These are phyloP conservation scores for Selaginella tamariscina DNA, from an alignment of 75 land plant species.

Conservation along the genomic window DNA sequence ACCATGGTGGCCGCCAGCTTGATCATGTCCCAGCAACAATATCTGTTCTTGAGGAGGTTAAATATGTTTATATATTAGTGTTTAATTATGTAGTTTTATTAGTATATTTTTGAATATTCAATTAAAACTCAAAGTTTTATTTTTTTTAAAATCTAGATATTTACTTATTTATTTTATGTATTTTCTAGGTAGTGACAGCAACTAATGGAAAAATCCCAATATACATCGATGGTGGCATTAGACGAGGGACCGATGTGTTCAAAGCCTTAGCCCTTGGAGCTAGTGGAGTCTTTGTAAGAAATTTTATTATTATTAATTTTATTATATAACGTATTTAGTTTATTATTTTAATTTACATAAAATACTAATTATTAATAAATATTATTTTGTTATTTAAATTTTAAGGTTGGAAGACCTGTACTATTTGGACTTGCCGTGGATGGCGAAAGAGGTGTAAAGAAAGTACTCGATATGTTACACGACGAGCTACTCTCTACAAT, in stretches of 20 bases:
- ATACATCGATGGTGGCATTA: conserved; percentile 3
- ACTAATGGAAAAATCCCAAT: neutral
- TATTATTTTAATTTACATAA: neutral
- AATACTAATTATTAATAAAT: neutral
- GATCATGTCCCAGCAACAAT: conserved; percentile 14
- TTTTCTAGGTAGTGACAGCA: neutral
- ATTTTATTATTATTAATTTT: too few species aligned
- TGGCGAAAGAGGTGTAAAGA: conserved; percentile 7
- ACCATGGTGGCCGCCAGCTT: conserved; percentile 11
- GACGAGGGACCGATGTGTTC: conserved; percentile 8
- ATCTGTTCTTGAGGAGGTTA: conserved; percentile 9
- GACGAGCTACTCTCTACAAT: neutral
- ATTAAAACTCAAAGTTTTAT: too few species aligned
- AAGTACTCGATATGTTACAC: neutral
- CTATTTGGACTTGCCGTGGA: conserved; percentile 28
- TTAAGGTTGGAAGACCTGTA: conserved; percentile 40
- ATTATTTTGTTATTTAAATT: neutral
- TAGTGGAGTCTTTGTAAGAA: conserved; percentile 3
- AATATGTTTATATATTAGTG: neutral
- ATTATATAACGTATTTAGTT: too few species aligned
- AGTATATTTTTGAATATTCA: neutral
- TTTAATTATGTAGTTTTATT: neutral
- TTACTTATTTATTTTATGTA: too few species aligned
- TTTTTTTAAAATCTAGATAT: too few species aligned
- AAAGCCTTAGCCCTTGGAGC: conserved; percentile 9